These are phyloP conservation scores for Tolypocladium capitatum DNA, from an alignment of 2,329 filamentous ascomycete genomes.

Conservation along the genomic window DNA sequence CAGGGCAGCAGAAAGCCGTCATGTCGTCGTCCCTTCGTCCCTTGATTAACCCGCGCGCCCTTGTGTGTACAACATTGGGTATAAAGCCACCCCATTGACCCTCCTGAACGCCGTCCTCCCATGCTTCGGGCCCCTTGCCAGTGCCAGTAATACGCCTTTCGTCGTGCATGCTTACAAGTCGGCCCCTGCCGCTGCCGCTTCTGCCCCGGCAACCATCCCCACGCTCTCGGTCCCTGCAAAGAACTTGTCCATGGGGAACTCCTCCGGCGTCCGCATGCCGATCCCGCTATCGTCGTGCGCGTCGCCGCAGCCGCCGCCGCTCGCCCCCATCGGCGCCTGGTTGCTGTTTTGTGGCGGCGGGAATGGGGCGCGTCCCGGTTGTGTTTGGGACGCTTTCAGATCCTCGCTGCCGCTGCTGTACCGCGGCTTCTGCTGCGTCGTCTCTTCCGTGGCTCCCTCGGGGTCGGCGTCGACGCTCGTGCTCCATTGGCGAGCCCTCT, in stretches of 20 bases:
- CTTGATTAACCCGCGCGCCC: constrained; percentile 7
- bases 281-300: constrained; percentile 63
- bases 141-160: not conserved
- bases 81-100: constrained; percentile 2
- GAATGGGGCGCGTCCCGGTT: constrained; percentile 37
- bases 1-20: constrained; percentile 9
- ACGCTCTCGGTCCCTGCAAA: constrained; percentile 25
- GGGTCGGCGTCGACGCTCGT: constrained; percentile 16
- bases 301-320: constrained; percentile 29
- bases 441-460: constrained; percentile 22
- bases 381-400: constrained; percentile 31
- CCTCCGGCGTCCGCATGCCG: constrained; percentile 54
- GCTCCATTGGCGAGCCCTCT: constrained; percentile 26
- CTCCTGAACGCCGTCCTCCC: constrained; percentile 4
- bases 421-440: constrained; percentile 20
- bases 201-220: constrained; percentile 17
- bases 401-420: constrained; percentile 34
- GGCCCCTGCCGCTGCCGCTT: constrained; percentile 11
- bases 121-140: not conserved
- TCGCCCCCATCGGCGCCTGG: constrained; percentile 22
- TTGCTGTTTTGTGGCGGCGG: constrained; percentile 28
- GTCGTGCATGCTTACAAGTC: constrained; percentile 1
- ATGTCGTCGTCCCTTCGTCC: constrained; percentile 19
- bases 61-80: constrained; percentile 3
- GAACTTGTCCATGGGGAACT: constrained; percentile 49